Evolutionary conservation across 2,329 filamentous ascomycete species (phyloP).

Genomic region (Leptodontidium sp.): DNA sequence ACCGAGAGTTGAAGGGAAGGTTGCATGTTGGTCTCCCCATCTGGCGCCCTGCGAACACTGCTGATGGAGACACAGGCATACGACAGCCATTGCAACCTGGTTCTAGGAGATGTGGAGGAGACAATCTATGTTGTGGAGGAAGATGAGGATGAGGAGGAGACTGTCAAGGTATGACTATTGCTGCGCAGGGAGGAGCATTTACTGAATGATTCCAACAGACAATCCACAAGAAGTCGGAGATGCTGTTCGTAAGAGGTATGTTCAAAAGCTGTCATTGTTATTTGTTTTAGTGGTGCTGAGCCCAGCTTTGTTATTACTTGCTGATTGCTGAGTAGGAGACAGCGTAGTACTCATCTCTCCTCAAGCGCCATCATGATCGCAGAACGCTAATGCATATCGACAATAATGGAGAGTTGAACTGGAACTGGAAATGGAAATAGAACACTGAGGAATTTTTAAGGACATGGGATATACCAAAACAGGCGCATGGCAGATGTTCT

Average conservation of each 20-base stretch:
- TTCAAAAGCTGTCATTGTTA: constrained; percentile 24
- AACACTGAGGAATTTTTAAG: background rate
- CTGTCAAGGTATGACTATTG: constrained; percentile 67
- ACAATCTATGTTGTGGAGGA: constrained; percentile 95
- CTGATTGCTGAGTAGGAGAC: constrained; percentile 60
- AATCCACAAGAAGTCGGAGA: constrained; percentile 95
- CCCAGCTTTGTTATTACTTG: constrained; percentile 7
- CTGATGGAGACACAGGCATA: constrained; percentile 73
- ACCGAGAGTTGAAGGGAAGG: constrained; percentile 93
- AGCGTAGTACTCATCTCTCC: constrained; percentile 78
- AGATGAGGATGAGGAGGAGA: constrained; percentile 80
- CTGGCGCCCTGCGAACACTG: constrained; percentile 23
- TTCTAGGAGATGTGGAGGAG: constrained; percentile 95
- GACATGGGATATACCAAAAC: background rate
- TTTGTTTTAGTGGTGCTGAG: background rate
- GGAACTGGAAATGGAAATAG: background rate
- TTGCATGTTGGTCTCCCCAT: constrained; percentile 75
- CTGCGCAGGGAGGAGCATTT: constrained; percentile 8
- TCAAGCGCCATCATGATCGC: constrained; percentile 41
- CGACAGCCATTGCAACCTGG: constrained; percentile 97
- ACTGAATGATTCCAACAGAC: constrained; percentile 62
- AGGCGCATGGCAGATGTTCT: constrained; percentile 12
- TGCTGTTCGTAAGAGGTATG: constrained; percentile 96
- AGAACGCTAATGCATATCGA: background rate
- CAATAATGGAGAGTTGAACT: background rate